These are phyloP conservation scores for Cutaneotrichosporon cutaneum DNA, from an alignment of 1,284 basidiomycete genomes.

Conservation along the genomic window DNA sequence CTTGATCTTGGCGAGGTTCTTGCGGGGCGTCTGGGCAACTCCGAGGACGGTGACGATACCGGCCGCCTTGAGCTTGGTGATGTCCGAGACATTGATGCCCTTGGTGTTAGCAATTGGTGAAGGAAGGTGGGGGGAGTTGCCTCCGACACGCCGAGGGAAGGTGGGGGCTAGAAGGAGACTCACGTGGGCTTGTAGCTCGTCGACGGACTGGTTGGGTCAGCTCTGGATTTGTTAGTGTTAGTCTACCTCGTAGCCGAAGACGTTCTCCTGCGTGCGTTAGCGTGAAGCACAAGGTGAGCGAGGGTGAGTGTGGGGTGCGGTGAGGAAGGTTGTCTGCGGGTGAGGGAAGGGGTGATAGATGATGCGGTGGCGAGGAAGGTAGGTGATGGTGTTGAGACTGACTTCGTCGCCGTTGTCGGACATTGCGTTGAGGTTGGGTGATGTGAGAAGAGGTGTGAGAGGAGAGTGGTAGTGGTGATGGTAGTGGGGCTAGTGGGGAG, in stretches of 20 bases:
- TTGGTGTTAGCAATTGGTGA: constrained; percentile 43
- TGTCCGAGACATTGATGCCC: constrained; percentile 94
- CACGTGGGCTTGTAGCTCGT: constrained; percentile 85
- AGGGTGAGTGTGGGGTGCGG: no score
- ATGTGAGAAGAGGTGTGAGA: constrained; percentile 2
- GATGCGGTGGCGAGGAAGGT: background rate
- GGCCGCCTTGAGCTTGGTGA: constrained; percentile 77
- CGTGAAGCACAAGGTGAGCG: background rate
- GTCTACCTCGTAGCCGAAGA: constrained; percentile 29
- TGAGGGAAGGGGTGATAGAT: background rate
- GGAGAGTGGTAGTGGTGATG: background rate
- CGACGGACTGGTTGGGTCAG: constrained; percentile 62
- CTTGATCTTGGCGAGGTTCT: constrained; percentile 87
- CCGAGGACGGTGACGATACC: constrained; percentile 56
- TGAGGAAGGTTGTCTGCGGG: background rate
- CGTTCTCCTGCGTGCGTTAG: constrained; percentile 13
- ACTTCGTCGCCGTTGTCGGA: constrained; percentile 40
- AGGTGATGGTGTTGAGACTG: constrained; percentile 8
- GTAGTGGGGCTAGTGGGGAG: background rate
- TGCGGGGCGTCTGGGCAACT: constrained; percentile 67
- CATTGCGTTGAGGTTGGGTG: constrained; percentile 17
- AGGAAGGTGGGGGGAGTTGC: background rate
- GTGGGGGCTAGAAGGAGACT: constrained; percentile 29
- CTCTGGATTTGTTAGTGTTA: fast-evolving
- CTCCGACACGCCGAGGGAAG: background rate